A percentile compares a stretch with the other conserved stretches of the same genome.
These are phyloP conservation scores for Vitis hybrid DNA, from an alignment of 177 flowering plant genomes.

Conservation along the genomic window DNA sequence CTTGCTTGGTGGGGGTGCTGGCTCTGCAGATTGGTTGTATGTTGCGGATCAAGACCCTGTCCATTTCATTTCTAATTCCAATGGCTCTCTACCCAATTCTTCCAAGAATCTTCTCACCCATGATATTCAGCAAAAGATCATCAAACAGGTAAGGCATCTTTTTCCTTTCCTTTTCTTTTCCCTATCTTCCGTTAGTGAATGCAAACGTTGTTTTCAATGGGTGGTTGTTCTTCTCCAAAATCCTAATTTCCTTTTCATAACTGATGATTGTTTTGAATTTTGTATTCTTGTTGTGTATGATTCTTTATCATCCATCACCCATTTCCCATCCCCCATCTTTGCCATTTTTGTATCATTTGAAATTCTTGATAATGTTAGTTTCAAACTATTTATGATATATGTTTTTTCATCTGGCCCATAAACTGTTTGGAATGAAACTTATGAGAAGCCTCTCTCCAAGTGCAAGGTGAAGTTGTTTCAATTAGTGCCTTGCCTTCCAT, in stretches of 20 bases:
- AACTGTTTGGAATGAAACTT: neutral
- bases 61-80: constrained; percentile 33
- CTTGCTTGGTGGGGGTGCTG: constrained; percentile 39
- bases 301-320: too few species aligned
- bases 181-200: too few species aligned
- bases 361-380: too few species aligned
- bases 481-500: neutral
- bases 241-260: too few species aligned
- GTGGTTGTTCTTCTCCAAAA: too few species aligned
- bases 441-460: neutral
- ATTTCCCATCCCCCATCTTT: too few species aligned
- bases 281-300: too few species aligned
- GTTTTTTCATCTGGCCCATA: too few species aligned
- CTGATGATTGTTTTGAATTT: too few species aligned
- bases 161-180: neutral
- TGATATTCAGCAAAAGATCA: constrained; percentile 70
- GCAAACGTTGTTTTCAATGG: too few species aligned
- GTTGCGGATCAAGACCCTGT: constrained; percentile 56
- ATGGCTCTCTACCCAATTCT: constrained; percentile 22
- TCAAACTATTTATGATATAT: too few species aligned
- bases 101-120: constrained; percentile 52
- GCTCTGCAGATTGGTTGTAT: constrained; percentile 60
- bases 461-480: neutral
- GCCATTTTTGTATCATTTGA: too few species aligned
- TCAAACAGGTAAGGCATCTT: constrained; percentile 57